phyloP scores from a whole-genome alignment of 176 grass and related monocot species.

The Bothriochloa decipiens region DNA sequence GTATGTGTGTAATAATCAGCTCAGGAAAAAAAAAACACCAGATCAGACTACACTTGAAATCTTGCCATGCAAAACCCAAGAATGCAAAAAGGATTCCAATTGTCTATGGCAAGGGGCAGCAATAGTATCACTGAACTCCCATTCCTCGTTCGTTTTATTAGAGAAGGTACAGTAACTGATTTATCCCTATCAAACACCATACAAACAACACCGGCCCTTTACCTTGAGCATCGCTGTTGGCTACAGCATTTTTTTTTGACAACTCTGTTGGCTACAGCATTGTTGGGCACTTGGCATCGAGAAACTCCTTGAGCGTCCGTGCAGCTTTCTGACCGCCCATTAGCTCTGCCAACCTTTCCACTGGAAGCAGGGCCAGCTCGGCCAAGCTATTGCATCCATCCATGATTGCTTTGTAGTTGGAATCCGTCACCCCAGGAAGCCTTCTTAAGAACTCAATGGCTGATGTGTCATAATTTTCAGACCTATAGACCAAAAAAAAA shows the following conservation, averaged over 20 bases:
- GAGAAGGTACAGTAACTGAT: not conserved
- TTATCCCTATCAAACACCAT: no score
- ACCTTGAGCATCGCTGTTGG: not conserved
- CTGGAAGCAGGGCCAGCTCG: conserved; percentile 77
- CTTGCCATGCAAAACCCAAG: no score
- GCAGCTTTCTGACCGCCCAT: conserved; percentile 86
- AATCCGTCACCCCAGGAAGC: conserved; percentile 91
- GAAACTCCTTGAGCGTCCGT: conserved; percentile 82
- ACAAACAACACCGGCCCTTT: not conserved
- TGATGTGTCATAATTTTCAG: conserved; percentile 95
- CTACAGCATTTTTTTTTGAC: conserved; percentile 64
- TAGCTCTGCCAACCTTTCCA: conserved; percentile 72
- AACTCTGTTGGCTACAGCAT: conserved; percentile 49
- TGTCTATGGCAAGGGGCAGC: no score
- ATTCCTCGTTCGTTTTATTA: not conserved
- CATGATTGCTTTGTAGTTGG: conserved; percentile 84
- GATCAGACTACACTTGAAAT: no score
- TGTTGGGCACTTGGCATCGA: conserved; percentile 92
- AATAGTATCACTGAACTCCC: not conserved
- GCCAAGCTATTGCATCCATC: conserved; percentile 82
- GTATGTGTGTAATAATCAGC: not conserved
- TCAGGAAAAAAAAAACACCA: not conserved
- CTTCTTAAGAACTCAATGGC: conserved; percentile 91
- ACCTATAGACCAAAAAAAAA: conserved; percentile 38
- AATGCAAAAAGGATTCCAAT: no score